Percentiles rank a stretch among this genome's conserved stretches.
Conservation (phyloP, 2,329 filamentous ascomycete genomes). For the Dactylellina parvicollis region DNA sequence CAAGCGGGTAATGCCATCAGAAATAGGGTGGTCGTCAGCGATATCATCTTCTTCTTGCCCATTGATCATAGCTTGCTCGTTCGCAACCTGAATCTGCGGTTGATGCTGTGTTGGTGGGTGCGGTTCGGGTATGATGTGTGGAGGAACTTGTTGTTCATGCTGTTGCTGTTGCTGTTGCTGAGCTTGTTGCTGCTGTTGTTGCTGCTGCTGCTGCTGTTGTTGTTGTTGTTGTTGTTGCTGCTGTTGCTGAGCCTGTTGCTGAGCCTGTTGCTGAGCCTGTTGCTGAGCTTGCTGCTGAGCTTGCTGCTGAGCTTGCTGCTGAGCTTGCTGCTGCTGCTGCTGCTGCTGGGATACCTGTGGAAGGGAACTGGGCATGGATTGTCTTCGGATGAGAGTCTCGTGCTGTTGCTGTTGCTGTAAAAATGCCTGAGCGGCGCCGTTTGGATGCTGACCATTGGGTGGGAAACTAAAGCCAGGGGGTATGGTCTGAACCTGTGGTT, state of each 20-base stretch:
- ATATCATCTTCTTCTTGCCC: constrained; percentile 58
- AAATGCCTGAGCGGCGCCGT: constrained; percentile 69
- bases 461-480: constrained; percentile 50
- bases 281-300: too few species aligned
- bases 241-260: too few species aligned
- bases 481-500: constrained; percentile 37
- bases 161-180: constrained; percentile 63
- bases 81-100: constrained; percentile 58
- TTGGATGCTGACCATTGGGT: constrained; percentile 59
- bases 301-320: too few species aligned
- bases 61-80: constrained; percentile 60
- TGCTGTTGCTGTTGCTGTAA: constrained; percentile 72
- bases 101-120: constrained; percentile 59
- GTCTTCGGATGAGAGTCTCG: constrained; percentile 53
- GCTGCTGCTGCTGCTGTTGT: too few species aligned
- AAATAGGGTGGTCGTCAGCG: constrained; percentile 66
- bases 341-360: constrained; percentile 58
- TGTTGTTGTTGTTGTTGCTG: too few species aligned
- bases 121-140: constrained; percentile 64
- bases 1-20: constrained; percentile 66
- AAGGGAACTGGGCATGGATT: constrained; percentile 58
- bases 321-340: constrained; percentile 67
- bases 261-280: too few species aligned
- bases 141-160: constrained; percentile 66
- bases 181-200: too few species aligned